Percentiles rank a stretch among this genome's conserved stretches.
Conservation (phyloP, 1,139 yeast species). For the Dujonia santamariae region DNA sequence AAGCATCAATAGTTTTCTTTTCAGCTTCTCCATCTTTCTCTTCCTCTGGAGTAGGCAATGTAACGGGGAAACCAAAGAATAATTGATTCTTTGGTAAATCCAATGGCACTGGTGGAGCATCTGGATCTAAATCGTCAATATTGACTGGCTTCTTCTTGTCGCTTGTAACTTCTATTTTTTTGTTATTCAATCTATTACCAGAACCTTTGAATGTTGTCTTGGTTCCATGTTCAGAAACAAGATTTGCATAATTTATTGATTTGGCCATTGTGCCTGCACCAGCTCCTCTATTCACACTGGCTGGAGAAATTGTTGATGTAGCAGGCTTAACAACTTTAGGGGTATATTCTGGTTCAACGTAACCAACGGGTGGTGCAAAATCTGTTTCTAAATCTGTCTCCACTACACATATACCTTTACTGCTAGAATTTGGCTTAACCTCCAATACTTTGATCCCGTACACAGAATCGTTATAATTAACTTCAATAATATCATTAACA, state of each 20-base stretch:
- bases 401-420: slow-evolving; percentile 81
- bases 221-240: slow-evolving; percentile 38
- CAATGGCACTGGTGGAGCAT: slow-evolving; percentile 70
- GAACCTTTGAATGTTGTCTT: slow-evolving; percentile 49
- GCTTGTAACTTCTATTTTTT: slow-evolving; percentile 25
- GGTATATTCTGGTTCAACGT: slow-evolving; percentile 79
- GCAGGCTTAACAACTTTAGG: slow-evolving; percentile 33
- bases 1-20: slow-evolving; percentile 26
- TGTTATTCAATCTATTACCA: slow-evolving; percentile 76
- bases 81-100: slow-evolving; percentile 79
- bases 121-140: slow-evolving; percentile 42
- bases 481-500: slow-evolving; percentile 79
- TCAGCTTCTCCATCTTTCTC: slow-evolving; percentile 31
- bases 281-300: slow-evolving; percentile 36
- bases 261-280: slow-evolving; percentile 79
- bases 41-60: slow-evolving; percentile 58
- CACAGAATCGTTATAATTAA: slow-evolving; percentile 75
- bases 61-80: slow-evolving; percentile 89
- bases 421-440: slow-evolving; percentile 71
- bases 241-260: slow-evolving; percentile 64
- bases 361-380: slow-evolving; percentile 98
- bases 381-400: slow-evolving; percentile 97
- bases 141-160: slow-evolving; percentile 16
- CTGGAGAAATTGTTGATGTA: slow-evolving; percentile 29
- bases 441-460: slow-evolving; percentile 85